Evolutionary conservation across 177 flowering plant species (phyloP), one percentile per base, ranked within the genome.

Genomic region (Tripterygium wilfordii): DNA sequence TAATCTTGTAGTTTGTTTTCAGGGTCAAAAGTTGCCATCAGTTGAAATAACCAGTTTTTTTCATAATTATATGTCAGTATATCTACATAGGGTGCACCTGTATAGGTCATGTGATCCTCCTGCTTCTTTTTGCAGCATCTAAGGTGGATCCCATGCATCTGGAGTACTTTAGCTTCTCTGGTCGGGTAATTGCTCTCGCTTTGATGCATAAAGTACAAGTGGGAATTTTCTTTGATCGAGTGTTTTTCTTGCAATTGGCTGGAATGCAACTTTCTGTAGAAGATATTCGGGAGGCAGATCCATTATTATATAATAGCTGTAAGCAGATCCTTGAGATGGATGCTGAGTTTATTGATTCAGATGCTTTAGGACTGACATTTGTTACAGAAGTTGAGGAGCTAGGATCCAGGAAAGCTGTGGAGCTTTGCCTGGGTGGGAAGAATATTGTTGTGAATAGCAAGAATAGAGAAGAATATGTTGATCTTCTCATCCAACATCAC

Each of bases 141-240:
- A 77, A 65, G 54, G 88, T 85, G 57, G 74, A 91, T 31, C 87
- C 88, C 1, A 10, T 88, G 75, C 88, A 85, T 71, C 95, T 80
- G 22, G 68, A 77, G 18, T 91, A 91, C 61, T 91, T 85, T 60
- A 54, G 51, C 35, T 91, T 91, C 58, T 71, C 80, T 49, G 98
- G 98, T 13, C 83, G 96, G 43, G 64, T 88, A 25, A 71, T 88
- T 67, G 98, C 94, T 3, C 63, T 91, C 46, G 84, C 98, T 24
- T 62, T 91, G 72, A 79, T 88, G 85, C 83, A 85, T 54, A 83
- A 71, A 62, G 79, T 91, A 48, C 96, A 91, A 76, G 75, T 91
- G 14, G 96, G 96, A 41, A 60, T 91, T 36, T 77, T 80, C 20
- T 69, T 91, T 60, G 96, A 88, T 67, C 96, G 94, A 30, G 66